Percentiles rank a stretch among this genome's conserved stretches.
Conservation (phyloP, 73 alveolate genomes). For the Paramecium primaurelia region DNA sequence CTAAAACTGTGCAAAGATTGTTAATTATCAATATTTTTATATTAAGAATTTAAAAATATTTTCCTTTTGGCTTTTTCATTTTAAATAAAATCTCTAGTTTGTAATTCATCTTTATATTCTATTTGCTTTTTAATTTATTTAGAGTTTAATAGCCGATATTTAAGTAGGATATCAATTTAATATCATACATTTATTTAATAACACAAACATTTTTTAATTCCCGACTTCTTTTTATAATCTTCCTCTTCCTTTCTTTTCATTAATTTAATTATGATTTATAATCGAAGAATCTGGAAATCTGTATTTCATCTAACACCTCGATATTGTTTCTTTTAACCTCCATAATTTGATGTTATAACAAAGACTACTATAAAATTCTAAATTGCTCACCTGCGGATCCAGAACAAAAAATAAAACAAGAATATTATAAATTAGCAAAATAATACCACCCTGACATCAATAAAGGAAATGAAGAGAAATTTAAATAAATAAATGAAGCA, state of each 20-base stretch:
- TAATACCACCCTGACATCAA: conserved; percentile 93
- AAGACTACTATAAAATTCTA: conserved; percentile 66
- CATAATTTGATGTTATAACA: background rate
- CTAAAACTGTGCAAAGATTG: background rate
- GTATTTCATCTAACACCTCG: background rate
- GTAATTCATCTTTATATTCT: background rate
- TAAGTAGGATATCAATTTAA: background rate
- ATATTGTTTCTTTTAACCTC: background rate
- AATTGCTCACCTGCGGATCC: conserved; percentile 76
- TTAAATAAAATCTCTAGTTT: background rate
- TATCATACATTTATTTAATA: conserved; percentile 16
- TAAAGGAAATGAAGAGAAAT: conserved; percentile 69
- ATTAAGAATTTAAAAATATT: background rate
- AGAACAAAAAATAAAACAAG: conserved; percentile 83
- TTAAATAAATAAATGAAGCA: conserved; percentile 75
- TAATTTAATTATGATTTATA: conserved; percentile 1
- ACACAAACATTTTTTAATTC: background rate
- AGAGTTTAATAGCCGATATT: background rate
- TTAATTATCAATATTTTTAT: background rate
- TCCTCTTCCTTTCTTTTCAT: conserved; percentile 13
- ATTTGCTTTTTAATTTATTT: background rate
- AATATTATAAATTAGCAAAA: conserved; percentile 89
- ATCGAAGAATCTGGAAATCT: conserved; percentile 7
- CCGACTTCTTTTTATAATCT: background rate
- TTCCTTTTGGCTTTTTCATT: conserved; percentile 15